Conservation (phyloP, 2,329 filamentous ascomycete genomes). For the Keithomyces neogunnii region DNA sequence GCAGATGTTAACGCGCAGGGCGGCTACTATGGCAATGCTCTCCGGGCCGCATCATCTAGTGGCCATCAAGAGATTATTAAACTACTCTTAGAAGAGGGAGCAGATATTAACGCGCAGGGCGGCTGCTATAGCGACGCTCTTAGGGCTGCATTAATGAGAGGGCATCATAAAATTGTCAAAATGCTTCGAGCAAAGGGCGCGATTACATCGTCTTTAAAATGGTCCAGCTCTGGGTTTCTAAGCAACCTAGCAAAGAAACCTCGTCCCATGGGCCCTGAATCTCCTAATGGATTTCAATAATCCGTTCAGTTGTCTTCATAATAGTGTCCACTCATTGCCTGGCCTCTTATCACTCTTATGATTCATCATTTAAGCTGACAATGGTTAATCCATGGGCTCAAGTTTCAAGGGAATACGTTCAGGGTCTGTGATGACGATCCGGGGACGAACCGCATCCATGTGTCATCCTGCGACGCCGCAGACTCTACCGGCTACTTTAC, state of each 20-base stretch:
- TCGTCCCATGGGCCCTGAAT: neutral
- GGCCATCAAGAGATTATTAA: neutral
- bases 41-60: too few species aligned
- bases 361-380: neutral
- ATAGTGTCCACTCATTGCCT: neutral
- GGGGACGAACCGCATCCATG: neutral
- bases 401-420: too few species aligned
- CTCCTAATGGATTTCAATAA: neutral
- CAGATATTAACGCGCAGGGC: too few species aligned
- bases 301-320: neutral
- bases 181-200: neutral
- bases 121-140: too few species aligned
- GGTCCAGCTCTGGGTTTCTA: neutral
- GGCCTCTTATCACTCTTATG: neutral
- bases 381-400: neutral
- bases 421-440: neutral
- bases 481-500: neutral
- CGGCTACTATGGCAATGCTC: too few species aligned
- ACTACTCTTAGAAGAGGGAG: conserved; percentile 1
- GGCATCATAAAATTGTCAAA: neutral
- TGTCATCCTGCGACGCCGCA: conserved; percentile 1
- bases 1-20: conserved; percentile 5
- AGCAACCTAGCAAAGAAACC: neutral
- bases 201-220: too few species aligned
- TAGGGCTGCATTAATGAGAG: too few species aligned